Evolutionary conservation across 164 flowering plant species (phyloP).

Genomic region (Annona squamosa): DNA sequence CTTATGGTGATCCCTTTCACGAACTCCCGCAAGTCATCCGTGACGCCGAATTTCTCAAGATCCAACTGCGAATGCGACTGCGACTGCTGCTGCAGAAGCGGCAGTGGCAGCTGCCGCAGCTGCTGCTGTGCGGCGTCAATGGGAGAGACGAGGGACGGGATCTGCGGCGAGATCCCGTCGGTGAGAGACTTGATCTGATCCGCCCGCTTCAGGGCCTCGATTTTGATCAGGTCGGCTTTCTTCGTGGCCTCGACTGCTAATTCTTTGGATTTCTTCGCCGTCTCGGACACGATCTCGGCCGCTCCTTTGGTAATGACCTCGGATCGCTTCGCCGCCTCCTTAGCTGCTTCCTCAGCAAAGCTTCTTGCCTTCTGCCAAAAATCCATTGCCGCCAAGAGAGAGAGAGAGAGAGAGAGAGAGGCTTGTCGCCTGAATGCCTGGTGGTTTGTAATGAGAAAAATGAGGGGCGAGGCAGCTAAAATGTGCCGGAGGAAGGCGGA

Average conservation of each 20-base stretch:
- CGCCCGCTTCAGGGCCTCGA: conserved; percentile 44
- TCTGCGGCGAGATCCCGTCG: conserved; percentile 33
- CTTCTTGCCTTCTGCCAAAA: conserved; percentile 57
- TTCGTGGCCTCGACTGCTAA: conserved; percentile 62
- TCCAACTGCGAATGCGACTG: conserved; percentile 17
- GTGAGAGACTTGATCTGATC: conserved; percentile 56
- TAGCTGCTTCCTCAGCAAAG: conserved; percentile 72
- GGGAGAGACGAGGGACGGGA: conserved; percentile 25
- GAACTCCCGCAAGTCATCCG: conserved; percentile 75
- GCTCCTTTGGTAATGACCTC: conserved; percentile 47
- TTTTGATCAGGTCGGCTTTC: conserved; percentile 42
- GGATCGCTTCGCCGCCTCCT: conserved; percentile 58
- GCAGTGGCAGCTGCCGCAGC: no score
- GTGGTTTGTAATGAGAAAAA: not conserved
- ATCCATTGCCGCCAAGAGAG: conserved; percentile 35
- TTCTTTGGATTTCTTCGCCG: conserved; percentile 60
- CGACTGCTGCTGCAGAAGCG: no score
- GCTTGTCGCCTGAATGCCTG: not conserved
- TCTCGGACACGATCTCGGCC: conserved; percentile 49
- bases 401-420: conserved; percentile 1
- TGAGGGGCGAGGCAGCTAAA: not conserved
- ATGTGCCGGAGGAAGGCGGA: not conserved
- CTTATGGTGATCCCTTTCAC: conserved; percentile 54
- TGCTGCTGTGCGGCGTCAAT: conserved; percentile 9
- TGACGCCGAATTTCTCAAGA: conserved; percentile 66